Evolutionary conservation across 805 yeast species (phyloP).

Genomic region (Ogataea kodamae): DNA sequence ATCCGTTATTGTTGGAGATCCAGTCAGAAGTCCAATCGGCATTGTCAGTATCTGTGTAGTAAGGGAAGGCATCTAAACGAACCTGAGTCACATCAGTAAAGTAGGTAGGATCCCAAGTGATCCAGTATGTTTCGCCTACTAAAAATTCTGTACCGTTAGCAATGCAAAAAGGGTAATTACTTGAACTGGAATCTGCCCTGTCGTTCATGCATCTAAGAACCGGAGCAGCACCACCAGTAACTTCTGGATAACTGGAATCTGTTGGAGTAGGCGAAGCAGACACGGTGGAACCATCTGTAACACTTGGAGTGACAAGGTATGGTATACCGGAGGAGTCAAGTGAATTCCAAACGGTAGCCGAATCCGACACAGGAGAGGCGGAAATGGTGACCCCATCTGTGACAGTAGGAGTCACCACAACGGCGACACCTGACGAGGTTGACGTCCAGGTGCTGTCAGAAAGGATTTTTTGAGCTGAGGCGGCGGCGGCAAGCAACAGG

Average conservation of each 20-base stretch:
- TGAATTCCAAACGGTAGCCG: slow-evolving; percentile 42
- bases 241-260: slow-evolving; percentile 30
- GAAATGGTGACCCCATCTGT: slow-evolving; percentile 51
- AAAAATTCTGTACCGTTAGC: slow-evolving; percentile 41
- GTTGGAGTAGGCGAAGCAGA: slow-evolving; percentile 44
- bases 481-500: slow-evolving; percentile 8
- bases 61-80: slow-evolving; percentile 31
- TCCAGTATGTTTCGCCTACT: slow-evolving; percentile 47
- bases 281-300: slow-evolving; percentile 32
- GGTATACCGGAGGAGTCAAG: slow-evolving; percentile 45
- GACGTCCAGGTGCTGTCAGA: slow-evolving; percentile 35
- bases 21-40: slow-evolving; percentile 34
- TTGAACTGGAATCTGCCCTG: slow-evolving; percentile 19
- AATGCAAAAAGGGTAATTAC: slow-evolving; percentile 39
- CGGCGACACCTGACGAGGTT: slow-evolving; percentile 27
- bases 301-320: slow-evolving; percentile 39
- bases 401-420: slow-evolving; percentile 38
- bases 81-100: slow-evolving; percentile 38
- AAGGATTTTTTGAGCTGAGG: slow-evolving; percentile 22
- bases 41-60: slow-evolving; percentile 33
- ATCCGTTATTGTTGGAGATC: slow-evolving; percentile 38
- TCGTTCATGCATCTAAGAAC: slow-evolving; percentile 43
- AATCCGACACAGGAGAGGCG: slow-evolving; percentile 36
- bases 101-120: slow-evolving; percentile 38
- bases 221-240: slow-evolving; percentile 41